These are phyloP conservation scores for Malbranchea cinnamomea DNA, from an alignment of 2,329 filamentous ascomycete genomes.

Conservation along the genomic window DNA sequence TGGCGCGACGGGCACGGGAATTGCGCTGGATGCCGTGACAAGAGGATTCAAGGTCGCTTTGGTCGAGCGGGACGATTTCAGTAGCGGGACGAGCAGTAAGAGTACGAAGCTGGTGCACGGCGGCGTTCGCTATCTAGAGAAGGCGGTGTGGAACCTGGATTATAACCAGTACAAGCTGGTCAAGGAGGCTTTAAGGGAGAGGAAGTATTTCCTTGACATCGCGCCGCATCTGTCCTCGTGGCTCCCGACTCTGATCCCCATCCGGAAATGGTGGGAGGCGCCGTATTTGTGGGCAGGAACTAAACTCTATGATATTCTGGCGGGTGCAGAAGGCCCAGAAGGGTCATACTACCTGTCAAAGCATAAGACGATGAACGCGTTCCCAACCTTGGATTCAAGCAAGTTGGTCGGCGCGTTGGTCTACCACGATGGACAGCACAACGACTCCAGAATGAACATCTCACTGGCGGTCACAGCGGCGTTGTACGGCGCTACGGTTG, in stretches of 20 bases:
- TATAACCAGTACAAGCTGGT: constrained; percentile 55
- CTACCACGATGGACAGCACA: constrained; percentile 64
- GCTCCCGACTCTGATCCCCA: constrained; percentile 56
- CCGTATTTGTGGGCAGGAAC: constrained; percentile 46
- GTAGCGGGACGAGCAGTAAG: constrained; percentile 57
- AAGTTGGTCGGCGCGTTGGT: constrained; percentile 59
- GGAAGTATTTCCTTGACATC: constrained; percentile 56
- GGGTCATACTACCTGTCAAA: constrained; percentile 65
- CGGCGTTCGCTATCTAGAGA: constrained; percentile 58
- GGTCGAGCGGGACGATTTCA: constrained; percentile 58
- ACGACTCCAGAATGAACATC: constrained; percentile 69
- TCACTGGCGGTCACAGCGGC: constrained; percentile 63
- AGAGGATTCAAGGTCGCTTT: constrained; percentile 54
- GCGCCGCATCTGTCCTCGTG: constrained; percentile 56
- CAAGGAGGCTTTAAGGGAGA: constrained; percentile 55
- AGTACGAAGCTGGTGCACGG: constrained; percentile 63
- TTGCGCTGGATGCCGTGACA: constrained; percentile 57
- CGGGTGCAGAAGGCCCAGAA: constrained; percentile 61
- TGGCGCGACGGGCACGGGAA: constrained; percentile 54
- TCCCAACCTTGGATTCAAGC: constrained; percentile 60
- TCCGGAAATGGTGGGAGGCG: constrained; percentile 57
- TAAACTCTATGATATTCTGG: constrained; percentile 61
- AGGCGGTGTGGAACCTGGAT: constrained; percentile 58
- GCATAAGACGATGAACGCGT: constrained; percentile 60
- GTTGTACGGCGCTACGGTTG: constrained; percentile 56